phyloP scores from a whole-genome alignment of 2,329 filamentous ascomycete genomes.

The Nannizziopsis arthrosporioides region DNA sequence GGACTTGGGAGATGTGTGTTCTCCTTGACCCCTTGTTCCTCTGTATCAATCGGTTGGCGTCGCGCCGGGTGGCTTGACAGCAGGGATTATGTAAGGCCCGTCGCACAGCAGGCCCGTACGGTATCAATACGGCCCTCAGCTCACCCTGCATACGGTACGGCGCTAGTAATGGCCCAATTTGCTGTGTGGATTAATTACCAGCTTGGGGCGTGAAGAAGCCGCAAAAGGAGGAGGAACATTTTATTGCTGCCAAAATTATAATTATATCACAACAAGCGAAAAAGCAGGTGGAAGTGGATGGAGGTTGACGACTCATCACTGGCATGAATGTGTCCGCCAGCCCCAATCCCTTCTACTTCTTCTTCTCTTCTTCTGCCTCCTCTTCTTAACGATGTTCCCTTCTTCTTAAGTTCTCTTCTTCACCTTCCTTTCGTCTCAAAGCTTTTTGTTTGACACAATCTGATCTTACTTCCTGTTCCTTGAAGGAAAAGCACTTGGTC shows the following conservation, averaged over 20 bases:
- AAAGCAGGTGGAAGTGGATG: too few relatives aligned
- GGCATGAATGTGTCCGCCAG: conserved; percentile 5
- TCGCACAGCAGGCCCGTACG: too few relatives aligned
- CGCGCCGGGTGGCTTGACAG: too few relatives aligned
- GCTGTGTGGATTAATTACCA: background rate
- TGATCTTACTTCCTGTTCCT: background rate
- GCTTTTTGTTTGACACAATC: conserved; percentile 8
- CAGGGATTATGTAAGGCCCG: too few relatives aligned
- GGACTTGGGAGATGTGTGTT: too few relatives aligned
- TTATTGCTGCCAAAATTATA: too few relatives aligned
- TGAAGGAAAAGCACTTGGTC: too few relatives aligned
- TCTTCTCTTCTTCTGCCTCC: background rate
- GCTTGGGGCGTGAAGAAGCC: conserved; percentile 6
- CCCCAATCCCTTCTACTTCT: conserved; percentile 8
- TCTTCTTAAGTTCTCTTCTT: conserved; percentile 13
- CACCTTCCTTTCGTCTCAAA: conserved; percentile 5
- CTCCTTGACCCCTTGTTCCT: too few relatives aligned
- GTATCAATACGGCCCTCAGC: too few relatives aligned
- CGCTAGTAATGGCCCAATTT: too few relatives aligned
- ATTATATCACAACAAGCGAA: conserved; percentile 7
- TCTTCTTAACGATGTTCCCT: conserved; percentile 14
- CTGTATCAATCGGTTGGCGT: background rate
- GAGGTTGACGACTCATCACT: conserved; percentile 9
- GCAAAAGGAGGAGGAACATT: too few relatives aligned
- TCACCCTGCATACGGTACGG: too few relatives aligned